Conservation (phyloP, 2,329 filamentous ascomycete genomes). For the Trichoderma koningii region DNA sequence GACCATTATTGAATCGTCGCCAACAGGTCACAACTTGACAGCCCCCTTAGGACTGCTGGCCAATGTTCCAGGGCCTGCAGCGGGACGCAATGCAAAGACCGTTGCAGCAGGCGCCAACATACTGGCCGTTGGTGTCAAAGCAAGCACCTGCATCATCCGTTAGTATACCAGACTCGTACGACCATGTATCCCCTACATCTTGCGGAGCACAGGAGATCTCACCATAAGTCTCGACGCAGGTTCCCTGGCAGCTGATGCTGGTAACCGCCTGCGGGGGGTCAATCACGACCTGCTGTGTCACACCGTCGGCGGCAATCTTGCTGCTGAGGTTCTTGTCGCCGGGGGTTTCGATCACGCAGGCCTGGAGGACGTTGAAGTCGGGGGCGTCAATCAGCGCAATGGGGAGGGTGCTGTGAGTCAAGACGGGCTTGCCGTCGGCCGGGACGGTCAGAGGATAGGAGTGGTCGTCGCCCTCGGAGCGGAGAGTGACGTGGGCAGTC, state of each 20-base stretch:
- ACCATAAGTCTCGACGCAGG: slow-evolving; percentile 47
- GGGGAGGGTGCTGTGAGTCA: slow-evolving; percentile 44
- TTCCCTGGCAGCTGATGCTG: slow-evolving; percentile 46
- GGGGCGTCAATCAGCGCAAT: slow-evolving; percentile 47
- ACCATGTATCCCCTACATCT: not conserved
- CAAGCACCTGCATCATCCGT: slow-evolving; percentile 35
- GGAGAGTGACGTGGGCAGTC: slow-evolving; percentile 48
- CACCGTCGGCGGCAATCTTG: slow-evolving; percentile 33
- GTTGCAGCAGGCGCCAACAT: slow-evolving; percentile 46
- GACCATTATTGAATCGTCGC: not conserved
- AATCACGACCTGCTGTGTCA: slow-evolving; percentile 46
- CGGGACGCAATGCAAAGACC: slow-evolving; percentile 47
- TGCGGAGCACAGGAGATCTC: slow-evolving; percentile 6
- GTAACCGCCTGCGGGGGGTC: slow-evolving; percentile 49
- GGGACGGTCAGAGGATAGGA: slow-evolving; percentile 48
- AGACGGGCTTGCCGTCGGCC: slow-evolving; percentile 44
- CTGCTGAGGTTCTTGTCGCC: slow-evolving; percentile 37
- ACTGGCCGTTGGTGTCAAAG: slow-evolving; percentile 41
- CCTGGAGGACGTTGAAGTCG: slow-evolving; percentile 46
- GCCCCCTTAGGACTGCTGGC: not conserved
- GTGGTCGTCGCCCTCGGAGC: slow-evolving; percentile 31
- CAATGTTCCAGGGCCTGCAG: slow-evolving; percentile 44
- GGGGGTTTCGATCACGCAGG: slow-evolving; percentile 48
- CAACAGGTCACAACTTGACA: not conserved
- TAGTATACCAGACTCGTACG: not conserved